Evolutionary conservation across 805 yeast genomes (phyloP), one percentile per base, ranked within the genome.

Genomic region (Candida tibetensis): DNA sequence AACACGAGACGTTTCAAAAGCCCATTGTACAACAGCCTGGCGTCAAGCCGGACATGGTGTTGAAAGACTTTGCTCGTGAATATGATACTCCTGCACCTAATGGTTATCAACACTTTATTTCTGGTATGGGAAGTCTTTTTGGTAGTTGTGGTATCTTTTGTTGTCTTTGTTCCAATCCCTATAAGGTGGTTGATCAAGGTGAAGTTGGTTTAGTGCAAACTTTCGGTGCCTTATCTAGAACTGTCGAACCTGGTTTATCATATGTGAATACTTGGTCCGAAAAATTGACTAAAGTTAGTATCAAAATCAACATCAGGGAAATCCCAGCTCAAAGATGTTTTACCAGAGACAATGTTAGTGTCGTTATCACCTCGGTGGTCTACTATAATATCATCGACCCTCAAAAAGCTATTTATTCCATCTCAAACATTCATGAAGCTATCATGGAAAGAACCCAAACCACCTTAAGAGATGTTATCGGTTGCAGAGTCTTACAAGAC

Each of bases 401-500:
- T 1, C 82, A 79, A 51, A 76, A 72, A 64, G 84, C 88, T 13
- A 64, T 71, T 36, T 81, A 73, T 49, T 76, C 80, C 21, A 77
- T 82, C 45, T 57, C 67, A 23, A 59, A 77, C 49, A 74, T 82
- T 40, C 69, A 70, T 42, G 60, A 57, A 30, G 83, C 88, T 13
- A 68, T 82, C 37, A 60, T 69, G 37, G 87, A 81, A 55, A 69
- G 87, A 54, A 81, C 87, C 4, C 85, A 81, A 58, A 82, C 86
- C 30, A 82, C 89, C 3, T 63, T 82, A 52, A 70, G 89, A 57
- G 85, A 81, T 47, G 89, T 82, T 16, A 72, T 81, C 39, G 89
- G 89, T 45, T 68, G 81, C 23, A 62, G 85, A 34, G 69, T 66
- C 15, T 64, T 82, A 49, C 89, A 82, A 61, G 88, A 82, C 48